Base-by-base conservation (phyloP, 2,329 filamentous ascomycete species). In the Fonsecaea monophora region DNA sequence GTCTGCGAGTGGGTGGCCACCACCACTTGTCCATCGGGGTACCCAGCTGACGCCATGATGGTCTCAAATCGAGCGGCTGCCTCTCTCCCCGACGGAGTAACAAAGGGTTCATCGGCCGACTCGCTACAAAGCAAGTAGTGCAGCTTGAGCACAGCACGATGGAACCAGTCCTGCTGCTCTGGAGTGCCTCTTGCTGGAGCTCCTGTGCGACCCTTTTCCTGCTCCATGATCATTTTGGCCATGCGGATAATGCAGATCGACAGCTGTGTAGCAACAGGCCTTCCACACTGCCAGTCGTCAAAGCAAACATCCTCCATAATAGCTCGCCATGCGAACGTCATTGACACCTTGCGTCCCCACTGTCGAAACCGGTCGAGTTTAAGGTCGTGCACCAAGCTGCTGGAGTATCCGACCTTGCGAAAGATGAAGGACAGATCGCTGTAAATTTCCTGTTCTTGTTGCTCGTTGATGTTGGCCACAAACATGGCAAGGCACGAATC, bases 271-370 rank as follows among this genome's bases (percentile, higher is more conserved):
- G 45, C 13, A 15, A 40, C 21, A 9, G 55, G 21, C 21, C 15
- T 12, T 30, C 40, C 55, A 9, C 9, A 3, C 5, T 45, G 18
- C 35, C 37, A 58, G 21, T 58, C 55, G 2, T 58, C 38, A 18
- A 21, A 13, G 37, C 55, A 58, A 15, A 58, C 30, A 18, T 45
- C 55, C 25, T 42, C 55, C 35, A 58, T 58, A 12, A 42, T 58
- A 30, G 13, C 34, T 6, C 55, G 34, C 35, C 55, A 58, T n/a
- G 35, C 55, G 21, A 58, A 58, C 8, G 55, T 45, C 55, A 30
- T 42, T 38, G 55, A 42, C 30, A 58, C 35, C 34, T 42, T 58
- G 55, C n/a, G 21, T 38, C 42, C 55, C 35, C 18, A 30, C 25
- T 58, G 34, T 8, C 37, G n/a, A 8, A 42, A 58, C 3, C 21